These are phyloP conservation scores for Fusarium sp. DNA, from an alignment of 2,329 filamentous ascomycete species.

Conservation along the genomic window DNA sequence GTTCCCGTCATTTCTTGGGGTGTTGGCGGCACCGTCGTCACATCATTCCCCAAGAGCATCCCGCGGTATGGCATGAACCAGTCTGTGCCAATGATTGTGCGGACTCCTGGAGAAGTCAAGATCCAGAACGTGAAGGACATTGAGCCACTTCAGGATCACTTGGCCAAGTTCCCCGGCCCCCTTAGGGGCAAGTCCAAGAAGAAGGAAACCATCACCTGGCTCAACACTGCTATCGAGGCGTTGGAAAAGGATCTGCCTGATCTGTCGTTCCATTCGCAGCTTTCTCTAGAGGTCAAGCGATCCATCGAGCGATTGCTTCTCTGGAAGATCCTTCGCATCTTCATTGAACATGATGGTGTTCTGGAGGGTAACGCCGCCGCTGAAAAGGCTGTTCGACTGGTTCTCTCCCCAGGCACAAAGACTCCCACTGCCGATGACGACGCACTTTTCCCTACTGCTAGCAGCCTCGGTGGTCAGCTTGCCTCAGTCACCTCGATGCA, in stretches of 20 bases:
- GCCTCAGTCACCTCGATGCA: constrained; percentile 54
- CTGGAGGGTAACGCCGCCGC: constrained; percentile 79
- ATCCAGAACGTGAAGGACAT: constrained; percentile 81
- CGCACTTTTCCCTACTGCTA: constrained; percentile 37
- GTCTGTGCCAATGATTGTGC: constrained; percentile 80
- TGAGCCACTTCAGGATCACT: constrained; percentile 75
- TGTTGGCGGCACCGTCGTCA: constrained; percentile 83
- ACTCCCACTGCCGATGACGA: constrained; percentile 44
- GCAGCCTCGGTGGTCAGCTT: constrained; percentile 42
- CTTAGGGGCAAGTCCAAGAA: constrained; percentile 93
- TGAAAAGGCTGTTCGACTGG: constrained; percentile 78
- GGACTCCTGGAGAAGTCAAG: constrained; percentile 84
- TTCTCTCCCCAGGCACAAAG: constrained; percentile 72
- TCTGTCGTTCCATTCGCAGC: constrained; percentile 60
- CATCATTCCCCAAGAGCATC: constrained; percentile 88
- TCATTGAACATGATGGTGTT: constrained; percentile 88
- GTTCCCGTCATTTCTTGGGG: constrained; percentile 89
- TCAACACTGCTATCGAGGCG: constrained; percentile 78
- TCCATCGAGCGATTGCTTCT: constrained; percentile 83
- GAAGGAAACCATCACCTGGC: constrained; percentile 89
- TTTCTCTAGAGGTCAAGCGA: constrained; percentile 74
- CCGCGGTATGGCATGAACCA: constrained; percentile 86
- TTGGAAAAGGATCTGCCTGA: constrained; percentile 72
- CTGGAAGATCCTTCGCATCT: constrained; percentile 85
- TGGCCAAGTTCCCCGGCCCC: constrained; percentile 89